These are phyloP conservation scores for Bipolaris victoriae DNA, from an alignment of 2,329 filamentous ascomycete species.

Conservation along the genomic window DNA sequence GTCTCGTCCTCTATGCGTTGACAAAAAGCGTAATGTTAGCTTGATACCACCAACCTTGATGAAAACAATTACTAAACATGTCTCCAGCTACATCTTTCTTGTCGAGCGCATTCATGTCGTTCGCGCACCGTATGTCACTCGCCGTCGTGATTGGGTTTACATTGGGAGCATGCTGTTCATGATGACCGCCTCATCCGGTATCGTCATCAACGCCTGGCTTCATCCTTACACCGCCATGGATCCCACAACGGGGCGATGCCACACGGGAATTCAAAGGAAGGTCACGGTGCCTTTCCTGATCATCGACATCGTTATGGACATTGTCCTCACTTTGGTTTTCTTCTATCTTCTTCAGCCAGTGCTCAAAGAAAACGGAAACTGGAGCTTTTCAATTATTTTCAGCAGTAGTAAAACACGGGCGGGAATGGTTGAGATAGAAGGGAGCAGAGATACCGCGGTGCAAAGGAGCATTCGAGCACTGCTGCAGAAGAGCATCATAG, in stretches of 20 bases:
- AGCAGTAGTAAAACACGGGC: neutral
- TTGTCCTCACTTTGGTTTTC: constrained; percentile 46
- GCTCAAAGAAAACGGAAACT: constrained; percentile 3
- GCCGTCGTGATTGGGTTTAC: constrained; percentile 45
- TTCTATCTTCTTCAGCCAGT: constrained; percentile 42
- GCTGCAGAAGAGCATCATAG: constrained; percentile 39
- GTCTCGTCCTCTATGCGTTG: constrained; percentile 46
- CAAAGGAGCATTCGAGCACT: constrained; percentile 30
- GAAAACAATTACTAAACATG: neutral
- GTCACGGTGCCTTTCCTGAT: constrained; percentile 45
- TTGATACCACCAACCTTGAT: neutral
- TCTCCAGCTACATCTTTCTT: constrained; percentile 45
- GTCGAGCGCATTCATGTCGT: constrained; percentile 50
- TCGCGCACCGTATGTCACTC: constrained; percentile 36
- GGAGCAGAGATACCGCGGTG: constrained; percentile 14
- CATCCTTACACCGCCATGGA: constrained; percentile 40
- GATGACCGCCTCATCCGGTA: constrained; percentile 26
- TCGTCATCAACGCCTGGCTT: constrained; percentile 35
- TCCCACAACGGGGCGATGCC: constrained; percentile 37
- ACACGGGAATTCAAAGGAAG: constrained; percentile 44
- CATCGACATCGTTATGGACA: constrained; percentile 46
- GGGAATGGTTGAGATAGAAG: neutral
- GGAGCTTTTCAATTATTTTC: neutral
- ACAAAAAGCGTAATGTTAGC: constrained; percentile 38
- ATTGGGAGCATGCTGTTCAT: constrained; percentile 33